Evolutionary conservation across 345 rosid genomes (phyloP), one percentile per base, ranked within the genome.

Genomic region (Cardamine occulta): DNA sequence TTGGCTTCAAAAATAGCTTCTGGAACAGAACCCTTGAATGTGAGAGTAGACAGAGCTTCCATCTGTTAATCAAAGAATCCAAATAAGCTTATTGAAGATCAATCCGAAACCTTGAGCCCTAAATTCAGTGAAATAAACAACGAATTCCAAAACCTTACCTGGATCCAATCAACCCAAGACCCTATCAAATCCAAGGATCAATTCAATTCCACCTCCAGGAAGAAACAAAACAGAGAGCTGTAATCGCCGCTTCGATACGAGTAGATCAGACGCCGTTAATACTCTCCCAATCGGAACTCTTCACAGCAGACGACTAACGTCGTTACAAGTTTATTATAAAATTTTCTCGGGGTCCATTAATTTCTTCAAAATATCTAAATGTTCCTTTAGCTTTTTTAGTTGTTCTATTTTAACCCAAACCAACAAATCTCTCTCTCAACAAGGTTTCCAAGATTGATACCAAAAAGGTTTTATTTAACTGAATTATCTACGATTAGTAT

Each of bases 1-100:
- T 85, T 84, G 34, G 97, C 88, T 84, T 88, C 90, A 21, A 76
- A 3, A 55, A 94, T 91, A 5, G 97, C 98, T 77, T 87, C 89
- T 21, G 86, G 54, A 51, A 94, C 82, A 3, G 96, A 82, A 8
- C 97, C 97, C 82, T 85, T 86, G 82, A 79, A 86, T 0, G 86
- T 37, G 6, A 91, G 86, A 56, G 86, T 81, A 45, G 83, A 85
- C 17, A 88, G 68, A 42, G 85, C 73, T 77, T 86, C 94, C 98
- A 88, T 91, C 94, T 85, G 13, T 9, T 32, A 70, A 63, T 39
- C 61, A 47, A 77, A 54, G 8, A 68, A 29, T 62, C 51, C 29
- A 59, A 53, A 61, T 58, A 18, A 40, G 2, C 2, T 51, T 14
- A 55, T 18, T 19, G 11, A 6, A 24, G 60, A 74, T 66, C 61